Evolutionary conservation across 768 basidiomycete genomes (phyloP), one percentile per base, ranked within the genome.

Genomic region (Kwoniella dendrophila): DNA sequence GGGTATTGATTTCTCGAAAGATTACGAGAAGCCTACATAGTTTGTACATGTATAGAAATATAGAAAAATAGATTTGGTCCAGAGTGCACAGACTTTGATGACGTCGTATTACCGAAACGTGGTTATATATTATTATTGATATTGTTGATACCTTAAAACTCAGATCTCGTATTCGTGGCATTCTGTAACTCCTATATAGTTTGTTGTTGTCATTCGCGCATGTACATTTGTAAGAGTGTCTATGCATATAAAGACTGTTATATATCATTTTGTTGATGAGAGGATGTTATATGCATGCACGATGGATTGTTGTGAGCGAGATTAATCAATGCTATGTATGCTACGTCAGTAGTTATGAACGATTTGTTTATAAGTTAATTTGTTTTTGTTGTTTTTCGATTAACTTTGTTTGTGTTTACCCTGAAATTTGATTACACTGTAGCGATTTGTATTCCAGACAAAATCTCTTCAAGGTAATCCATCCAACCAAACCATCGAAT

Each of bases 1-100:
- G 68, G 68, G 68, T 51, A 69, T 69, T 55, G 68, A 69, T 50
- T 69, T 69, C 33, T 59, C 64, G n/a, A 62, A 63, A 54, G 68
- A 69, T 48, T 69, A 69, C 58, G 68, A 66, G 43, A 38, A 45
- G 22, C 63, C 63, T 22, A 40, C 56, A 8, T 64, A 43, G 33
- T 10, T 33, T 51, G 30, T 26, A 1, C n/a, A 20, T n/a, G 41
- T 36, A 36, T 16, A 36, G 16, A 16, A 36, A 36, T 36, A 16
- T 8, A 36, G 16, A 8, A 36, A 16, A 36, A 7, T 8, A 36
- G 34, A 16, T 36, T 36, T 8, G 16, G 34, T 8, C 8, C 16
- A 16, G 34, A 36, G 34, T 36, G 16, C 34, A 16, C 34, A 36
- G 34, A 36, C 16, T 36, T 8, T 43, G 43, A 56, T 56, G 54